Percentiles rank a stretch among this genome's conserved stretches.
Evolutionary conservation across 306 rosid species (phyloP).

Genomic region (Cucurbita argyrosperma): DNA sequence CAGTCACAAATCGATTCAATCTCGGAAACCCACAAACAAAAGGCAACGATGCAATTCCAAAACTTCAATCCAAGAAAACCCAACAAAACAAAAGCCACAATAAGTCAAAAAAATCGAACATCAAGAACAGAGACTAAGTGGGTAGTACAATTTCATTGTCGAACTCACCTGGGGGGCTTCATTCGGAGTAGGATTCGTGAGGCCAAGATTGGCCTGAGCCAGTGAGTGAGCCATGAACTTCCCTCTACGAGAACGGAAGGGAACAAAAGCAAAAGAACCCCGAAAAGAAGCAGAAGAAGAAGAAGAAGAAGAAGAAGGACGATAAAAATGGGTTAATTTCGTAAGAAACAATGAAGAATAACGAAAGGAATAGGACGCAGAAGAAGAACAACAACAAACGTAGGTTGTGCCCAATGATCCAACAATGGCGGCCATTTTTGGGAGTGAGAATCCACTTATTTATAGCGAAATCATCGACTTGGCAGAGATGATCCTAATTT

Average conservation of each 20-base stretch:
- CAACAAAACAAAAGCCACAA: not conserved
- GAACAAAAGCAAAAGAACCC: conserved; percentile 23
- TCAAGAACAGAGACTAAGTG: not conserved
- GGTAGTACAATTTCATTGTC: not conserved
- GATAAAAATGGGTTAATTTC: conserved; percentile 4
- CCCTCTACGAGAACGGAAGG: conserved; percentile 21
- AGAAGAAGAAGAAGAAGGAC: conserved; percentile 12
- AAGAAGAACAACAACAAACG: conserved; percentile 11
- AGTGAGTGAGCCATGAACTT: conserved; percentile 67
- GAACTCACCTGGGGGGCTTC: conserved; percentile 45
- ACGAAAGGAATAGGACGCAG: not conserved
- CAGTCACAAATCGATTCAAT: not conserved
- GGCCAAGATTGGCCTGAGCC: conserved; percentile 77
- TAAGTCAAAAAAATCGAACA: not conserved
- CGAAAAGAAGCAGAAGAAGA: not conserved
- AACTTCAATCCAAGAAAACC: not conserved
- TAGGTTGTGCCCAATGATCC: conserved; percentile 27
- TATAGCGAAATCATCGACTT: conserved; percentile 14
- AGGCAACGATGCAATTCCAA: not conserved
- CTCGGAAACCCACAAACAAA: not conserved
- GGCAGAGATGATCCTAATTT: not conserved
- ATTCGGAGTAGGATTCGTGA: conserved; percentile 44
- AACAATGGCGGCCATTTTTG: conserved; percentile 41
- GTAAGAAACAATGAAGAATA: conserved; percentile 25
- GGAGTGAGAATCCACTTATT: conserved; percentile 18